A percentile compares a stretch with the other conserved stretches of the same genome.
phyloP scores from a whole-genome alignment of 768 basidiomycete genomes.

The Russula earlei region DNA sequence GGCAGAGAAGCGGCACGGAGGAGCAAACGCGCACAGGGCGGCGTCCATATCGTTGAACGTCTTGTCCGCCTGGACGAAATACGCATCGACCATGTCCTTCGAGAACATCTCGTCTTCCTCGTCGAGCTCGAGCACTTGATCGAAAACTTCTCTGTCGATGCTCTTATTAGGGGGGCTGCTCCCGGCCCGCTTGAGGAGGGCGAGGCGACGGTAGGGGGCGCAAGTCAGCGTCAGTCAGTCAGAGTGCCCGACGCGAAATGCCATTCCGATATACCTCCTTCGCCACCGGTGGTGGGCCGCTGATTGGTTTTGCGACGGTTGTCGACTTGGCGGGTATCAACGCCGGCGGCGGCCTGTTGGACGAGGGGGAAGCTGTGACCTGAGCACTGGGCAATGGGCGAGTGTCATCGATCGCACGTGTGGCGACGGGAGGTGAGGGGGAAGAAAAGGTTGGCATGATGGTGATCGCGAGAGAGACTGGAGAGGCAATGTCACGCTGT shows the following conservation, averaged over 20 bases:
- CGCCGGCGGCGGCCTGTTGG: not conserved
- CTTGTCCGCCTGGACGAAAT: conserved; percentile 65
- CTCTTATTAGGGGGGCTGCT: conserved; percentile 24
- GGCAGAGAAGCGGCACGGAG: not conserved
- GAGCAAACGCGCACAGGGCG: conserved; percentile 10
- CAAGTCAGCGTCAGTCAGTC: not conserved
- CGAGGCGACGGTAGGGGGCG: not conserved
- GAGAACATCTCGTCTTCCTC: conserved; percentile 82
- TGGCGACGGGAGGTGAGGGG: not conserved
- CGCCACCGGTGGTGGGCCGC: not conserved
- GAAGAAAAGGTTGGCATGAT: conserved; percentile 7
- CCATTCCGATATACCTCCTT: conserved; percentile 3
- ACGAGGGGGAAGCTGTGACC: not conserved
- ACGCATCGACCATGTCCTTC: conserved; percentile 65
- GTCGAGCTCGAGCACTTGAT: conserved; percentile 86
- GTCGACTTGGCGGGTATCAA: not conserved
- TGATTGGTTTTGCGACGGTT: not conserved
- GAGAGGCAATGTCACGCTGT: not conserved
- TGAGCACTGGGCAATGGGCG: not conserved
- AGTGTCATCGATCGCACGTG: not conserved
- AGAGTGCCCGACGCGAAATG: not conserved
- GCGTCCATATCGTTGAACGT: conserved; percentile 71
- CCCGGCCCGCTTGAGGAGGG: not conserved
- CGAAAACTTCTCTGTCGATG: conserved; percentile 74
- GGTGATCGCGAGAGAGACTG: not conserved